Evolutionary conservation across 2,329 filamentous ascomycete genomes (phyloP).

Genomic region (Phyllosticta citrichinensis): DNA sequence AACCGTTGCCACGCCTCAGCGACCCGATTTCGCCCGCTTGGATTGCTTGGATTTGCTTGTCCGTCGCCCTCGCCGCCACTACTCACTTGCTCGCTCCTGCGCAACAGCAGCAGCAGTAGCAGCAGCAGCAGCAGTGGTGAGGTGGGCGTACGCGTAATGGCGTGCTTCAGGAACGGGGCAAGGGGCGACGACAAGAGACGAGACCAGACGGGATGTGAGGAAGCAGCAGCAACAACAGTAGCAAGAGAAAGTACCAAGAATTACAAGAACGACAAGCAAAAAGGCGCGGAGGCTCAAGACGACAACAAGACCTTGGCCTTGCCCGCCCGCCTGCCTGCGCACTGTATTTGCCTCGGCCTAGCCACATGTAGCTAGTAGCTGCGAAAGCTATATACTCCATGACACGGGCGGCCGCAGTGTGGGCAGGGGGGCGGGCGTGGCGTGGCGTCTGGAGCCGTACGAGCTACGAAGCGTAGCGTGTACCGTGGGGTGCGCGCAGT

Average conservation of each 20-base stretch:
- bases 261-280: not conserved
- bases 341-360: no score
- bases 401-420: no score
- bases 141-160: not conserved
- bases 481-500: not conserved
- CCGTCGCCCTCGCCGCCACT: no score
- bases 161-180: not conserved
- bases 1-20: no score
- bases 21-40: no score
- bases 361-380: no score
- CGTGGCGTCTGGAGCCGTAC: not conserved
- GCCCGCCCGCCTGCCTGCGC: no score
- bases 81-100: not conserved
- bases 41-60: no score
- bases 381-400: no score
- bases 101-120: not conserved
- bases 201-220: not conserved
- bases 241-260: not conserved
- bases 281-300: not conserved
- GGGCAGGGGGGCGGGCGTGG: no score
- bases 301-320: not conserved
- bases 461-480: not conserved
- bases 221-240: not conserved
- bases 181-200: not conserved
- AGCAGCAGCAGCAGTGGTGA: not conserved